These are phyloP conservation scores for Pontederia paniculata DNA, from an alignment of 176 grass and related monocot species.

Conservation along the genomic window DNA sequence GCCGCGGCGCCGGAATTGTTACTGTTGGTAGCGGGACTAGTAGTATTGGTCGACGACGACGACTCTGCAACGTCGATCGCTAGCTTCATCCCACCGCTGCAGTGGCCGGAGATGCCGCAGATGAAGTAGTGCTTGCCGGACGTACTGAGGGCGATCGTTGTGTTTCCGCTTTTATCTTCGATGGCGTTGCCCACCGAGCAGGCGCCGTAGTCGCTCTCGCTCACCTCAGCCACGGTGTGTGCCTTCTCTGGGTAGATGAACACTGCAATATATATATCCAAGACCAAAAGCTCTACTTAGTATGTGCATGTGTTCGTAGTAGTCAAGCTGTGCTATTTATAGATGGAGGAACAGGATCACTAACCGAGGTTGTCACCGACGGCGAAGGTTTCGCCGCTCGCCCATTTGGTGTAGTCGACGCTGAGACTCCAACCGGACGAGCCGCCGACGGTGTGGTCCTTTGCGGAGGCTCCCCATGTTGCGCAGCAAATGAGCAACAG, in stretches of 20 bases:
- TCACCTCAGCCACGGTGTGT: conserved; percentile 52
- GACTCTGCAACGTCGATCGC: conserved; percentile 29
- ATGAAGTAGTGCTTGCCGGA: conserved; percentile 55
- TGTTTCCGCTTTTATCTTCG: conserved; percentile 12
- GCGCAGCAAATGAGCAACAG: conserved; percentile 40
- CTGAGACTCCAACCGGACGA: conserved; percentile 22
- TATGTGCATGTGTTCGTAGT: too few relatives aligned
- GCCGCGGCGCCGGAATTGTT: too few relatives aligned
- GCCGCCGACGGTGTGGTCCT: conserved; percentile 41
- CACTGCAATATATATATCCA: conserved; percentile 23
- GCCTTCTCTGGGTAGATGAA: conserved; percentile 27
- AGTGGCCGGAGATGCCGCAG: conserved; percentile 45
- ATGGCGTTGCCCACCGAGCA: conserved; percentile 38
- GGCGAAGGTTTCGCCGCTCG: conserved; percentile 20
- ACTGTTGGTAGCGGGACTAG: conserved; percentile 7
- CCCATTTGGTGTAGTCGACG: conserved; percentile 31
- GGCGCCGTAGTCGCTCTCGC: conserved; percentile 28
- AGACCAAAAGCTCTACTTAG: too few relatives aligned
- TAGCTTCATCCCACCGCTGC: conserved; percentile 55
- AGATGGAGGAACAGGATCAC: background rate
- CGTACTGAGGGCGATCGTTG: conserved; percentile 29
- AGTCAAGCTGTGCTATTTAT: too few relatives aligned
- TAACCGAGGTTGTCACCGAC: conserved; percentile 49
- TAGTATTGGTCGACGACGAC: conserved; percentile 12
- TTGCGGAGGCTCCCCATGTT: conserved; percentile 24